Base-by-base conservation (phyloP, 2,329 filamentous ascomycete genomes). In the Colletotrichum sp. region DNA sequence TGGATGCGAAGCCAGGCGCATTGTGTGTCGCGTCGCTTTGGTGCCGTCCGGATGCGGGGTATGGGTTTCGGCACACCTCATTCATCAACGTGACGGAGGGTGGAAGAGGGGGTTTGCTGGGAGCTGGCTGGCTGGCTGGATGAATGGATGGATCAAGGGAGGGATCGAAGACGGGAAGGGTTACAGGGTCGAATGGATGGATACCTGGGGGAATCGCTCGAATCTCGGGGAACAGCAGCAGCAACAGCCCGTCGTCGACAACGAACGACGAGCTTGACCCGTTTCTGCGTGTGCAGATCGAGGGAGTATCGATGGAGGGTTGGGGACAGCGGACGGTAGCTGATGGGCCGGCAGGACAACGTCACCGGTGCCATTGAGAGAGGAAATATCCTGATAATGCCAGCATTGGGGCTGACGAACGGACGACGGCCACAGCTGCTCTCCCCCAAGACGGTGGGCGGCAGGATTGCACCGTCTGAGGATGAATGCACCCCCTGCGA, bases 1-100 rank as follows among this genome's bases (percentile, higher is more conserved):
- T 68, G 64, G 64, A 67, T 75, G 72, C 68, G 72, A 75, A 44
- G 63, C 52, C 69, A 75, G 72, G 64, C 64, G 73, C 70, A 76
- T 76, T 76, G 44, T 65, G 44, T 73, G 70, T 76, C 63, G 70
- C 70, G 73, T 76, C 70, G 70, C 44, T 64, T 66, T 73, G 70
- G 70, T 76, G 70, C 64, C 73, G 70, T 76, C 64, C 73, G 70
- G 64, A 76, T 76, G 70, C 73, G 73, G 73, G 73, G 73, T 76
- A 73, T 68, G 64, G 59, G 70, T 68, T 76, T 64, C 64, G 64
- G 63, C 73, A 76, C 72, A 75, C 68, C 68, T 63, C 63, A 72
- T 75, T 49, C 72, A 72, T 68, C 69, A 76, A 59, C 73, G 70
- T 76, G 73, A 72, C 34, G 57, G 32, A 74, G 69, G 44, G 62